Conservation (phyloP, 1,284 basidiomycete species). For the Heterobasidion irregulare region DNA sequence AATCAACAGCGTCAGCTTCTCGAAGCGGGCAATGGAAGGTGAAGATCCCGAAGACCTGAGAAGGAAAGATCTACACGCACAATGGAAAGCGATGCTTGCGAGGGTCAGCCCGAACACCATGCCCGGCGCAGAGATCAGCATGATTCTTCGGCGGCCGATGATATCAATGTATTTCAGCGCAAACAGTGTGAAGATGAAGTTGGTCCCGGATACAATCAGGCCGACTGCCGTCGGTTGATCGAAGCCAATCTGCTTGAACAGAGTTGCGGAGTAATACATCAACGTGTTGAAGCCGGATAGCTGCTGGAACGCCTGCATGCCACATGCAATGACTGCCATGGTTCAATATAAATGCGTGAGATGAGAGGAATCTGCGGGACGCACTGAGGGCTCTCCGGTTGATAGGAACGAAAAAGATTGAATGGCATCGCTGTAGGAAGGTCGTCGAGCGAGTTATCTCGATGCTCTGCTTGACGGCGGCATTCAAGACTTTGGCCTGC, state of each 20-base stretch:
- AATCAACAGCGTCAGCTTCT: not conserved
- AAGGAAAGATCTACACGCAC: slow-evolving; percentile 28
- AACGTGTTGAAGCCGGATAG: slow-evolving; percentile 59
- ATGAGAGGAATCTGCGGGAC: slow-evolving; percentile 18
- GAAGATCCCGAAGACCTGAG: not conserved
- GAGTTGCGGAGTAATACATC: slow-evolving; percentile 37
- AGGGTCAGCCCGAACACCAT: slow-evolving; percentile 70
- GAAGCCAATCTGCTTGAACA: slow-evolving; percentile 78
- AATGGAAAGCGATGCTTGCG: slow-evolving; percentile 70
- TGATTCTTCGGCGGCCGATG: slow-evolving; percentile 69
- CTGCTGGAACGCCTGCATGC: slow-evolving; percentile 79
- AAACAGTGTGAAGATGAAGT: slow-evolving; percentile 77
- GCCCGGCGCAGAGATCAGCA: slow-evolving; percentile 70
- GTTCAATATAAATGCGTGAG: not conserved
- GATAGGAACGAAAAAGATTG: slow-evolving; percentile 45
- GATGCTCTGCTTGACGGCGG: slow-evolving; percentile 56
- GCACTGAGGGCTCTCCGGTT: slow-evolving; percentile 67
- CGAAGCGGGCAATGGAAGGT: not conserved
- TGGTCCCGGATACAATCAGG: slow-evolving; percentile 70
- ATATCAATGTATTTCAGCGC: slow-evolving; percentile 79
- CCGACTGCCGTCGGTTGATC: slow-evolving; percentile 75
- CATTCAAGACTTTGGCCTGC: slow-evolving; percentile 51
- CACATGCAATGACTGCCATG: slow-evolving; percentile 58
- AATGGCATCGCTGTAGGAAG: slow-evolving; percentile 44
- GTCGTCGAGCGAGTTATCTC: slow-evolving; percentile 57